phyloP scores from a whole-genome alignment of 2,329 filamentous ascomycete genomes.

The Aspergillus fischeri region DNA sequence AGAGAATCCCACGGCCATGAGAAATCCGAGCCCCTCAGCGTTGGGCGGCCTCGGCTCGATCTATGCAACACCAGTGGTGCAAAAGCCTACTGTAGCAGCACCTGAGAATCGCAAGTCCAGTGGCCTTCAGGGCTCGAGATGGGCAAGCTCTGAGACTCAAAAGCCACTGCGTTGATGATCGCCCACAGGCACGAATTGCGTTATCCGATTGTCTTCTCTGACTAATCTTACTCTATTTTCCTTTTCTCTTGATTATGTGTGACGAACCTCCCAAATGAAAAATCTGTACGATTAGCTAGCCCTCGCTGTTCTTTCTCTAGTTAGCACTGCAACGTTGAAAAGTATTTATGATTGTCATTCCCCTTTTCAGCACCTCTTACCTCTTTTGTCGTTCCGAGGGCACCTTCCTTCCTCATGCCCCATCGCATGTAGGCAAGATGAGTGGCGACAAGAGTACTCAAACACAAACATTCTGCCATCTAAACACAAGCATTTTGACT shows the following conservation, averaged over 20 bases:
- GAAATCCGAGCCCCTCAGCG: background rate
- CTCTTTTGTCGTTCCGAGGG: background rate
- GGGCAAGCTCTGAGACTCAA: constrained; percentile 1
- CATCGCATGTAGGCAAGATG: background rate
- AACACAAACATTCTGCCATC: background rate
- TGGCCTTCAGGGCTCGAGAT: constrained; percentile 9
- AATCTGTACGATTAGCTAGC: background rate
- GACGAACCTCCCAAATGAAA: background rate
- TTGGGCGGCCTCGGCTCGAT: constrained; percentile 8
- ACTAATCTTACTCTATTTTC: background rate
- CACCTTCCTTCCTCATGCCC: background rate
- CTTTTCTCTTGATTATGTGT: background rate
- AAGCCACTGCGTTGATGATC: background rate
- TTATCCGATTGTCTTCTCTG: background rate
- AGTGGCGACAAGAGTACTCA: background rate
- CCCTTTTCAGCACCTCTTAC: background rate
- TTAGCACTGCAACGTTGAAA: background rate
- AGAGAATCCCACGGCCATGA: background rate
- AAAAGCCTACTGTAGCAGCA: constrained; percentile 1
- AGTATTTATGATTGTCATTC: background rate
- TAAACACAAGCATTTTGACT: background rate
- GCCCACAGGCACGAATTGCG: background rate
- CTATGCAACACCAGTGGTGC: constrained; percentile 3
- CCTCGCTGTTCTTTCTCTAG: background rate
- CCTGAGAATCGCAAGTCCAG: background rate